These are phyloP conservation scores for Tubosaeta sp. DNA, from an alignment of 768 basidiomycete genomes.

Conservation along the genomic window DNA sequence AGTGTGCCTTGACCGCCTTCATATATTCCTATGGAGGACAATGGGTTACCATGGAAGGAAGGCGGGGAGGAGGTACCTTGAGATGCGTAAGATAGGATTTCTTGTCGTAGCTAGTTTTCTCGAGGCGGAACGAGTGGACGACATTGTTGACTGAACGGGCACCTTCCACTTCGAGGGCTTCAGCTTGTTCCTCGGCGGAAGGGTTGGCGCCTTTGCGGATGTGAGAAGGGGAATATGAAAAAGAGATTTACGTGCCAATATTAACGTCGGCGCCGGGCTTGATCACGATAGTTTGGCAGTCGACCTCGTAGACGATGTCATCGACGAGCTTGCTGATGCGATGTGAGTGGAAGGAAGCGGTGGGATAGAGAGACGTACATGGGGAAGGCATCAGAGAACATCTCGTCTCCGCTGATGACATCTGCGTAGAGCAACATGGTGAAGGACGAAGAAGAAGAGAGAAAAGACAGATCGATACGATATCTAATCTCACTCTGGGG, in stretches of 20 bases:
- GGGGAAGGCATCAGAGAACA: constrained; percentile 92
- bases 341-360: constrained; percentile 6
- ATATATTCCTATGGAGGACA: constrained; percentile 69
- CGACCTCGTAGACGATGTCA: constrained; percentile 79
- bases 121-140: constrained; percentile 87
- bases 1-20: constrained; percentile 78
- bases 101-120: constrained; percentile 81
- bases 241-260: constrained; percentile 57
- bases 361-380: constrained; percentile 46
- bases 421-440: constrained; percentile 75
- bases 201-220: constrained; percentile 75
- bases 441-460: constrained; percentile 6
- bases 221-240: constrained; percentile 6
- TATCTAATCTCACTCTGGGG: constrained; percentile 20
- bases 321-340: constrained; percentile 68
- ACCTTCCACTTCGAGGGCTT: constrained; percentile 71
- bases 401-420: constrained; percentile 77
- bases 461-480: neutral
- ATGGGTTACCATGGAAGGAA: neutral
- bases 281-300: constrained; percentile 66
- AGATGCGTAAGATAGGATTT: constrained; percentile 78
- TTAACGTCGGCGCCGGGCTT: constrained; percentile 79
- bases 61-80: constrained; percentile 45
- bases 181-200: constrained; percentile 82
- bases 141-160: constrained; percentile 82